Percentiles rank a stretch among this genome's conserved stretches.
Conservation (phyloP, 768 basidiomycete species). For the Paxillus rubicundulus region DNA sequence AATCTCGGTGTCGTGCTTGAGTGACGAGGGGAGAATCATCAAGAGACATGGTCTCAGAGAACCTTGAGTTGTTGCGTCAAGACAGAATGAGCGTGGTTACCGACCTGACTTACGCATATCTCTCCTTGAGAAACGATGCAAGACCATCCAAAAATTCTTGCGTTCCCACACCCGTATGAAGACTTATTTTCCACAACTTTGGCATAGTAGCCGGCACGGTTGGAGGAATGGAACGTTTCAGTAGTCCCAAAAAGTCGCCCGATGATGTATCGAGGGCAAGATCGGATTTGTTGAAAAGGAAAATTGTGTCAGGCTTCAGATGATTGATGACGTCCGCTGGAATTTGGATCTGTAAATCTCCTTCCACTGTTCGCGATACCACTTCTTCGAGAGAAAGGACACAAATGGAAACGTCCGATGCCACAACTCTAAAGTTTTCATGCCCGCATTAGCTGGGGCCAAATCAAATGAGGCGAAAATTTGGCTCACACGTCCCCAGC, state of each 20-base stretch:
- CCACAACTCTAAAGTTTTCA: slow-evolving; percentile 49
- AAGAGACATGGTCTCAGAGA: slow-evolving; percentile 20
- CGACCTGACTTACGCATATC: slow-evolving; percentile 17
- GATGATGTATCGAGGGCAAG: slow-evolving; percentile 30
- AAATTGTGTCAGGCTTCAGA: slow-evolving; percentile 54
- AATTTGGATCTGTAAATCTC: slow-evolving; percentile 24
- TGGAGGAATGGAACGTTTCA: slow-evolving; percentile 13
- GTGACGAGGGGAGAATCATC: slow-evolving; percentile 60
- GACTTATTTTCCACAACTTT: slow-evolving; percentile 58
- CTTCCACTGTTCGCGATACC: slow-evolving; percentile 5
- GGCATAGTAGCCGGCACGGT: neutral
- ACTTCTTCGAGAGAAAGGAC: slow-evolving; percentile 69
- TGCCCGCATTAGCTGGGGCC: neutral
- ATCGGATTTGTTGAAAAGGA: slow-evolving; percentile 83
- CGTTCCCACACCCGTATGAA: slow-evolving; percentile 57
- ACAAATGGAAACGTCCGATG: slow-evolving; percentile 74
- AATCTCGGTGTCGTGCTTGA: slow-evolving; percentile 74
- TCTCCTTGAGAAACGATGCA: slow-evolving; percentile 41
- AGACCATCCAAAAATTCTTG: slow-evolving; percentile 59
- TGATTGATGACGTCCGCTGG: slow-evolving; percentile 50
- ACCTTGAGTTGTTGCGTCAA: slow-evolving; percentile 7
- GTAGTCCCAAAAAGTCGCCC: slow-evolving; percentile 15
- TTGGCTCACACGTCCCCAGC: slow-evolving; percentile 62
- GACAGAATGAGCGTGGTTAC: neutral
- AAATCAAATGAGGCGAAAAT: neutral